A percentile compares a stretch with the other conserved stretches of the same genome.
These are phyloP conservation scores for Apophysomyces variabilis DNA, from an alignment of 371 early-diverging fungal genomes.

Conservation along the genomic window DNA sequence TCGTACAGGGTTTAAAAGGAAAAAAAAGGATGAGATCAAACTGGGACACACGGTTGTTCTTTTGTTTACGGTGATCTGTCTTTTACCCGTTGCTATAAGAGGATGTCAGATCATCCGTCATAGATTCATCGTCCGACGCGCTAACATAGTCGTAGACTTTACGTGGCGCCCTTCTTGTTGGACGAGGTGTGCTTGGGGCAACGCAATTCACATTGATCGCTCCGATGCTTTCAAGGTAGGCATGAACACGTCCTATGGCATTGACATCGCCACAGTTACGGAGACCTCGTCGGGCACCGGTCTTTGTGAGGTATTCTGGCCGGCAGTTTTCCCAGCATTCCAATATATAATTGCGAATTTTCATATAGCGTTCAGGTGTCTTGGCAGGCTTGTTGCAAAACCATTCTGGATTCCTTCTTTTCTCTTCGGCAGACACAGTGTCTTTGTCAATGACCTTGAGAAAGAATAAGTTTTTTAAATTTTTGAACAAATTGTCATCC, in stretches of 20 bases:
- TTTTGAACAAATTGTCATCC: background rate
- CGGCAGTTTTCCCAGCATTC: constrained; percentile 69
- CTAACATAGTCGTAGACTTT: constrained; percentile 11
- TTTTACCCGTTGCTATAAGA: constrained; percentile 45
- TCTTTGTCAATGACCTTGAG: constrained; percentile 27
- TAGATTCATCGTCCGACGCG: constrained; percentile 17
- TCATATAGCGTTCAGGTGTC: constrained; percentile 85
- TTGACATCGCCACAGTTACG: constrained; percentile 88
- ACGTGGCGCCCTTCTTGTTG: constrained; percentile 32
- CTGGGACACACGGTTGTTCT: too few relatives aligned
- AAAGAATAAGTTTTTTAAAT: background rate
- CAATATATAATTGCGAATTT: constrained; percentile 85
- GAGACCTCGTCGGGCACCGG: constrained; percentile 42
- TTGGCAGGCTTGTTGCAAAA: constrained; percentile 74
- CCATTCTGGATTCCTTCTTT: constrained; percentile 71
- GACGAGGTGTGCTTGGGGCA: constrained; percentile 38
- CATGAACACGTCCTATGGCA: constrained; percentile 88
- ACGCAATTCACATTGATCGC: constrained; percentile 74
- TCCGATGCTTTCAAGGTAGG: constrained; percentile 80
- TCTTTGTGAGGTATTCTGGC: constrained; percentile 70
- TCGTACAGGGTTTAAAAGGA: too few relatives aligned
- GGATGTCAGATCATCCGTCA: constrained; percentile 38
- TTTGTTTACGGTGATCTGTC: background rate
- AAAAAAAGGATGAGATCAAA: too few relatives aligned
- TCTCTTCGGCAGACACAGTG: constrained; percentile 64